phyloP scores from a whole-genome alignment of 2,329 filamentous ascomycete genomes.

The Alternaria sp. region DNA sequence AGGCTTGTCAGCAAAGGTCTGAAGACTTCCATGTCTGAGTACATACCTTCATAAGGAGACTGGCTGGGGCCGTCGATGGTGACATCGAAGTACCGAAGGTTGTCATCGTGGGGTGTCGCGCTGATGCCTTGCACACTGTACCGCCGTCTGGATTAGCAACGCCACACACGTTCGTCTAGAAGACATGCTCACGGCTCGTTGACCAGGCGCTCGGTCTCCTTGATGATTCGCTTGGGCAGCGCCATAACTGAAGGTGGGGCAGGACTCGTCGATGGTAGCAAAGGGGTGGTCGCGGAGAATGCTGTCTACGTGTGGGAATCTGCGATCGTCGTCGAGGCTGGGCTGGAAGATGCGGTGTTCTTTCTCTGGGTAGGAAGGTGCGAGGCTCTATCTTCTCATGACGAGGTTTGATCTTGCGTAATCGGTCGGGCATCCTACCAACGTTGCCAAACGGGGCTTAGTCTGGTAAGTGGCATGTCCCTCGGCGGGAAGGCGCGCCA shows the following conservation, averaged over 20 bases:
- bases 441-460: constrained; percentile 4
- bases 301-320: neutral
- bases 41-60: constrained; percentile 91
- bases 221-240: constrained; percentile 95
- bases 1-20: constrained; percentile 16
- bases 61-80: constrained; percentile 91
- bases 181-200: constrained; percentile 81
- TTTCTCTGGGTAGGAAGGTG: constrained; percentile 3
- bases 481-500: constrained; percentile 5
- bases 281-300: constrained; percentile 3
- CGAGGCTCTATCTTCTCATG: constrained; percentile 8
- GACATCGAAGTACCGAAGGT: constrained; percentile 97
- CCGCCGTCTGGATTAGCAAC: constrained; percentile 14
- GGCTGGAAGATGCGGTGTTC: neutral
- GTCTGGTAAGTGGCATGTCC: constrained; percentile 8
- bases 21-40: neutral
- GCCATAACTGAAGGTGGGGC: constrained; percentile 58
- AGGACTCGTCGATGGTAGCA: constrained; percentile 2
- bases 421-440: constrained; percentile 6
- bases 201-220: constrained; percentile 97
- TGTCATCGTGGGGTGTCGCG: constrained; percentile 94
- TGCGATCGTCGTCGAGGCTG: neutral
- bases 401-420: constrained; percentile 15
- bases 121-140: constrained; percentile 92
- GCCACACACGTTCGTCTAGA: neutral